Percentiles rank a stretch among this genome's conserved stretches.
phyloP scores from a whole-genome alignment of 129 eudicot genomes.

The Pittosporum tobira region DNA sequence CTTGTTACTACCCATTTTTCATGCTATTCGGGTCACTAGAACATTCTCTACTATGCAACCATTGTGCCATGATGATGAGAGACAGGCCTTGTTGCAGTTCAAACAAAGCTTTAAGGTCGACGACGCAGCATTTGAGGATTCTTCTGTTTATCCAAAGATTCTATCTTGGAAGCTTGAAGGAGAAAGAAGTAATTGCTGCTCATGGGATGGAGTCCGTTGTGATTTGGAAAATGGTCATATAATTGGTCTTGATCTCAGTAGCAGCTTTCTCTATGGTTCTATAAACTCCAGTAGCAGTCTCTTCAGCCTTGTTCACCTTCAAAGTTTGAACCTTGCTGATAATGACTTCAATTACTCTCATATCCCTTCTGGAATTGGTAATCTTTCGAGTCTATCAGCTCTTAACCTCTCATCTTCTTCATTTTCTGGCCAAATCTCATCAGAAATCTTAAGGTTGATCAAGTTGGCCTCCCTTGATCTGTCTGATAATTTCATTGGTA shows the following conservation, averaged over 20 bases:
- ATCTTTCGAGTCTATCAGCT: not conserved
- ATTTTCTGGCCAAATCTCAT: conserved; percentile 11
- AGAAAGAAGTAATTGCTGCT: conserved; percentile 1
- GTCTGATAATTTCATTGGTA: conserved; percentile 1
- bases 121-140: not conserved
- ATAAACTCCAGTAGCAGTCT: conserved; percentile 9
- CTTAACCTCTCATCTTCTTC: conserved; percentile 13
- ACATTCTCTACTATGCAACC: not conserved
- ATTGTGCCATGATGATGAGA: not conserved
- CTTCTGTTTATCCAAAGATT: not conserved
- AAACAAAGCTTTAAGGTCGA: not conserved
- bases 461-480: conserved; percentile 9
- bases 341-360: conserved; percentile 19
- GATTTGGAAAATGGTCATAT: conserved; percentile 3
- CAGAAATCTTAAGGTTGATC: not conserved
- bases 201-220: conserved; percentile 11
- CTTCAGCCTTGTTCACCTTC: conserved; percentile 13
- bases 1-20: no score
- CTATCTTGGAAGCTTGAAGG: conserved; percentile 3
- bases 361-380: conserved; percentile 13
- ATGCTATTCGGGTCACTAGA: no score
- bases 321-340: conserved; percentile 14
- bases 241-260: conserved; percentile 9
- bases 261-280: conserved; percentile 13
- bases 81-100: not conserved